Evolutionary conservation across 2,329 filamentous ascomycete species (phyloP).

Genomic region (Colletotrichum acutatum): DNA sequence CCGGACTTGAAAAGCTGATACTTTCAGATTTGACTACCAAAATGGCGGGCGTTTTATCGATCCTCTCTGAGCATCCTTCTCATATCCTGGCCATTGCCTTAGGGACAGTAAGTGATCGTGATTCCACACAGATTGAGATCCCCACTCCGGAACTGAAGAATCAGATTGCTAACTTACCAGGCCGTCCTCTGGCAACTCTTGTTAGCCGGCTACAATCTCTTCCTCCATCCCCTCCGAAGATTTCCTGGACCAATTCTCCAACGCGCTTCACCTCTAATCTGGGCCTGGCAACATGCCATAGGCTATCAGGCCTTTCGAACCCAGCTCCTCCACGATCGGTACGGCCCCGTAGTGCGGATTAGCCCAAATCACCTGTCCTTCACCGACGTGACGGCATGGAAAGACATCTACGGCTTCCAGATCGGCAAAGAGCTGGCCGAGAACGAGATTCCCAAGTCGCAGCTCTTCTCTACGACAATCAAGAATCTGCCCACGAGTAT

Average conservation of each 20-base stretch:
- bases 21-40: neutral
- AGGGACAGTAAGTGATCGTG: constrained; percentile 3
- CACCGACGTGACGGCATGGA: constrained; percentile 47
- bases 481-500: neutral
- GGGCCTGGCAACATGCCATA: constrained; percentile 1
- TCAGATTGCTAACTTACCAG: neutral
- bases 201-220: constrained; percentile 42
- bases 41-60: neutral
- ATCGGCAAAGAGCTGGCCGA: neutral
- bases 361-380: constrained; percentile 53
- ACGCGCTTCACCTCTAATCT: constrained; percentile 16
- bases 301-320: constrained; percentile 21
- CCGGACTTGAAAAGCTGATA: no score
- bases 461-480: neutral
- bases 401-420: constrained; percentile 51
- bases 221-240: constrained; percentile 45
- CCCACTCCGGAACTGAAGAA: no score
- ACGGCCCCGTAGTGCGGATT: constrained; percentile 50
- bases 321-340: constrained; percentile 37
- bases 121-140: no score
- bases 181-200: constrained; percentile 29
- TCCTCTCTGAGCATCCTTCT: neutral
- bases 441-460: constrained; percentile 20
- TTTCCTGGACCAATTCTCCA: constrained; percentile 43
- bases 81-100: constrained; percentile 5